Percentiles rank a stretch among this genome's conserved stretches.
Conservation (phyloP, 768 basidiomycete species). For the Tricholoma sp. region DNA sequence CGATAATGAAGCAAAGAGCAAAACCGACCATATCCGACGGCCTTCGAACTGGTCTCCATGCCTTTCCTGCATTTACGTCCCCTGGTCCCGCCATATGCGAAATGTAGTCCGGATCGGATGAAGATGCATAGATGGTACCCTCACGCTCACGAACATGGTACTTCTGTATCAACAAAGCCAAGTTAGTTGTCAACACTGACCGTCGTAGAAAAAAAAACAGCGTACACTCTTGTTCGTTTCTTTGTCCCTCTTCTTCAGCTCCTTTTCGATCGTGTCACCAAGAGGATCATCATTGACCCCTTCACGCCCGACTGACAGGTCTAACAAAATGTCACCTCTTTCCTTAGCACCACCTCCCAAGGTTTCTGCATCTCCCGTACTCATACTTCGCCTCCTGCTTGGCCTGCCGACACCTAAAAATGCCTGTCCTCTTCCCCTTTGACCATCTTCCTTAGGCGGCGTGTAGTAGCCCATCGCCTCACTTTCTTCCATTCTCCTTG, state of each 20-base stretch:
- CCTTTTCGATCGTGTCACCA: constrained; percentile 67
- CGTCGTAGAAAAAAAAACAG: constrained; percentile 10
- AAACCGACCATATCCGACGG: constrained; percentile 89
- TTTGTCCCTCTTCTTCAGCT: constrained; percentile 60
- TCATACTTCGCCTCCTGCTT: constrained; percentile 66
- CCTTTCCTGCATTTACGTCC: constrained; percentile 75
- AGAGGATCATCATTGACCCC: constrained; percentile 45
- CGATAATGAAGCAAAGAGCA: constrained; percentile 3
- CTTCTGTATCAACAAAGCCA: constrained; percentile 38
- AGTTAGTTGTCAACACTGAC: constrained; percentile 1
- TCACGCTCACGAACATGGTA: constrained; percentile 81
- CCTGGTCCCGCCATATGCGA: constrained; percentile 71
- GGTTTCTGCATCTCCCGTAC: constrained; percentile 68
- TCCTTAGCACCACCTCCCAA: constrained; percentile 28
- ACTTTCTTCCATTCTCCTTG: constrained; percentile 49
- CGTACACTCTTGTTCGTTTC: constrained; percentile 34
- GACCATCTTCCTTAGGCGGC: constrained; percentile 6
- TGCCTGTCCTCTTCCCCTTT: constrained; percentile 13
- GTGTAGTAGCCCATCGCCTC: constrained; percentile 29
- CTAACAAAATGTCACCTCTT: constrained; percentile 32
- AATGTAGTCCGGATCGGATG: constrained; percentile 67
- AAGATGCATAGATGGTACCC: constrained; percentile 75
- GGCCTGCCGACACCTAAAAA: constrained; percentile 43
- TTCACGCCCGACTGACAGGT: constrained; percentile 26
- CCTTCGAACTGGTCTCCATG: constrained; percentile 83